phyloP scores from a whole-genome alignment of 2,329 filamentous ascomycete genomes.

The Dryadomyces quercus-mongolicae region DNA sequence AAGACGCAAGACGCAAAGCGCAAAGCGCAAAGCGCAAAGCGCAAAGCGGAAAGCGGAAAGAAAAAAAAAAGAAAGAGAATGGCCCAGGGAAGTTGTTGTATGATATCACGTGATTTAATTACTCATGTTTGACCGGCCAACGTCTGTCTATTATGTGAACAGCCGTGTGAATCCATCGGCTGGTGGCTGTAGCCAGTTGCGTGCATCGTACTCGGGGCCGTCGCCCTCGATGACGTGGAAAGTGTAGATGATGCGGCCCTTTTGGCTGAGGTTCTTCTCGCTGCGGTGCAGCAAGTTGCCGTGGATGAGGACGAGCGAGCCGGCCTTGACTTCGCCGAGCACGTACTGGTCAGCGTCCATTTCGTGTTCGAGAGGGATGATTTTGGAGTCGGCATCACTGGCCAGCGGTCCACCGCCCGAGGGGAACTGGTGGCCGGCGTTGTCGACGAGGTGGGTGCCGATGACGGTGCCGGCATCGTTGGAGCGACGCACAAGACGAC shows the following conservation, averaged over 20 bases:
- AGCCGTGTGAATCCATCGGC: slow-evolving; percentile 65
- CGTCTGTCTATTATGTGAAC: slow-evolving; percentile 23
- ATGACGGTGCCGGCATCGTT: slow-evolving; percentile 24
- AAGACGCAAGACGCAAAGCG: too few species aligned
- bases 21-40: too few species aligned
- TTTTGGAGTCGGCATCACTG: slow-evolving; percentile 15
- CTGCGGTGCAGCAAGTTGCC: slow-evolving; percentile 95
- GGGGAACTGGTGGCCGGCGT: slow-evolving; percentile 54
- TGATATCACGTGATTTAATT: background rate
- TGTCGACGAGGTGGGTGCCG: slow-evolving; percentile 61
- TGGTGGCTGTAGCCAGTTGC: slow-evolving; percentile 90
- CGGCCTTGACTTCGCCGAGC: slow-evolving; percentile 79
- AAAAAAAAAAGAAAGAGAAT: too few species aligned
- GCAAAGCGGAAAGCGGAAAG: too few species aligned
- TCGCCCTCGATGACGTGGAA: slow-evolving; percentile 86
- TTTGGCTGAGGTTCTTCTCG: slow-evolving; percentile 76
- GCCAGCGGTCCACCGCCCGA: slow-evolving; percentile 23
- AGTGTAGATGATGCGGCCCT: slow-evolving; percentile 89
- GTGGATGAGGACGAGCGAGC: slow-evolving; percentile 84
- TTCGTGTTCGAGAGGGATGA: slow-evolving; percentile 15
- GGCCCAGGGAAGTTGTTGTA: background rate
- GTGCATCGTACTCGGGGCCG: slow-evolving; percentile 60
- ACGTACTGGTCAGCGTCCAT: slow-evolving; percentile 50
- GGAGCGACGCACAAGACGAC: slow-evolving; percentile 58
- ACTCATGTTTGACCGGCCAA: background rate